Percentiles rank a stretch among this genome's conserved stretches.
These are phyloP conservation scores for Cercospora sp. DNA, from an alignment of 2,329 filamentous ascomycete species.

Conservation along the genomic window DNA sequence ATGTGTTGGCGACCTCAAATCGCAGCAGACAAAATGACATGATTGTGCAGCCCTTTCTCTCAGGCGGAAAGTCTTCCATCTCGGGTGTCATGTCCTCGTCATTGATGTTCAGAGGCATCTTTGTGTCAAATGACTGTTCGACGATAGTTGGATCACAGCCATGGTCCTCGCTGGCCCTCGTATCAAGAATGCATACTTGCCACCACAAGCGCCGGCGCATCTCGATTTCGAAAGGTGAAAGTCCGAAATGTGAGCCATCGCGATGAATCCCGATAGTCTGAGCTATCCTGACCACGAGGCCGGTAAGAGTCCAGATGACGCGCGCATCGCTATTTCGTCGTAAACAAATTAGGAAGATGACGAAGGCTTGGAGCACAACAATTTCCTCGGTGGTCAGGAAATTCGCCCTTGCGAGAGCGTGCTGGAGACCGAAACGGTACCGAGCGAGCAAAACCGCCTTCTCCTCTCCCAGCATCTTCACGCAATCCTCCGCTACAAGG, in stretches of 20 bases:
- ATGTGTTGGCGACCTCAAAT: constrained; percentile 53
- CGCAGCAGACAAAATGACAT: constrained; percentile 59
- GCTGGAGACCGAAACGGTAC: constrained; percentile 64
- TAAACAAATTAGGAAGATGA: constrained; percentile 60
- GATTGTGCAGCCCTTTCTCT: constrained; percentile 56
- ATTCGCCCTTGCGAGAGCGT: constrained; percentile 62
- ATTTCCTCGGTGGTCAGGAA: constrained; percentile 63
- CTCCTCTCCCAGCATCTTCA: constrained; percentile 53
- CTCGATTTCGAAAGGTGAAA: constrained; percentile 61
- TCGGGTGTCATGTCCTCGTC: constrained; percentile 54
- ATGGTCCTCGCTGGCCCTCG: constrained; percentile 62
- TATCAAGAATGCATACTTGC: constrained; percentile 60
- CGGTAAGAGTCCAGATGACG: constrained; percentile 60
- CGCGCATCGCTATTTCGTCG: constrained; percentile 53
- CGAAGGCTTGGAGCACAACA: constrained; percentile 62
- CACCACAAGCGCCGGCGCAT: constrained; percentile 62
- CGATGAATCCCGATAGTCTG: constrained; percentile 62
- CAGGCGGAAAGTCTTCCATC: constrained; percentile 51
- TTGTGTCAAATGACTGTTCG: constrained; percentile 61
- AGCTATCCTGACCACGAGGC: constrained; percentile 59
- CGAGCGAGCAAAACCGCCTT: constrained; percentile 51
- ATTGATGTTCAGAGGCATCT: constrained; percentile 58
- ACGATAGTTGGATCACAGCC: constrained; percentile 62
- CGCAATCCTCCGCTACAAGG: constrained; percentile 50
- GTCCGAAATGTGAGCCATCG: constrained; percentile 56